phyloP scores from a whole-genome alignment of 176 grass and related monocot species.

The Metroxylon sagu region DNA sequence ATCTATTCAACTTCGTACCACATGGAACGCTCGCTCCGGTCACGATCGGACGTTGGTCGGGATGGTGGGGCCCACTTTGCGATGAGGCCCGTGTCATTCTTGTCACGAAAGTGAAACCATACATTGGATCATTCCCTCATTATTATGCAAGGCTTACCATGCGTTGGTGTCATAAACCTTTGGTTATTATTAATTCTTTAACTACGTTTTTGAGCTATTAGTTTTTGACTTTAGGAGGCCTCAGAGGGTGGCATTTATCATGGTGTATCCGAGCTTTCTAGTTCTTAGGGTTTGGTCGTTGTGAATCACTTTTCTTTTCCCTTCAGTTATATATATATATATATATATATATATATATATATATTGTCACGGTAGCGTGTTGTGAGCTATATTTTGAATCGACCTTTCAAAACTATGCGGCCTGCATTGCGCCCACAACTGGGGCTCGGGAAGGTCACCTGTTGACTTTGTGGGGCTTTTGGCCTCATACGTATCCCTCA shows the following conservation, averaged over 20 bases:
- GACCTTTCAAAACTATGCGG: slow-evolving; percentile 1
- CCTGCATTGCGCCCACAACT: slow-evolving; percentile 2
- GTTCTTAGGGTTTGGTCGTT: too few relatives aligned
- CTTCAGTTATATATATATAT: too few relatives aligned
- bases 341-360: too few relatives aligned
- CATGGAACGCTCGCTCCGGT: too few relatives aligned
- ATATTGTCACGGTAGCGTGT: neutral
- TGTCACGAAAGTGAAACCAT: neutral
- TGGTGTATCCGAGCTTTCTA: too few relatives aligned
- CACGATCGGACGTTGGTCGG: too few relatives aligned
- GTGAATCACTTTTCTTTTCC: too few relatives aligned
- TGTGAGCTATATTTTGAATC: neutral
- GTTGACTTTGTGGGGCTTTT: neutral
- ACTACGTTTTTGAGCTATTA: neutral
- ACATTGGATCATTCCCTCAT: slow-evolving; percentile 1
- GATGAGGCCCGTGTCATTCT: neutral
- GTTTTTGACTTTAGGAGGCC: neutral
- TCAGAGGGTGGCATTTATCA: neutral
- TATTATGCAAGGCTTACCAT: neutral
- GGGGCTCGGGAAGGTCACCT: neutral
- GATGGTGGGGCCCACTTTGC: neutral
- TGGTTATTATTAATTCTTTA: neutral
- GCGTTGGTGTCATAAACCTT: neutral
- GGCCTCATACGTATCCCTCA: neutral
- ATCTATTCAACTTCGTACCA: too few relatives aligned